These are phyloP conservation scores for Tetraselmis striata DNA, from an alignment of 139 green algal species.

Conservation along the genomic window DNA sequence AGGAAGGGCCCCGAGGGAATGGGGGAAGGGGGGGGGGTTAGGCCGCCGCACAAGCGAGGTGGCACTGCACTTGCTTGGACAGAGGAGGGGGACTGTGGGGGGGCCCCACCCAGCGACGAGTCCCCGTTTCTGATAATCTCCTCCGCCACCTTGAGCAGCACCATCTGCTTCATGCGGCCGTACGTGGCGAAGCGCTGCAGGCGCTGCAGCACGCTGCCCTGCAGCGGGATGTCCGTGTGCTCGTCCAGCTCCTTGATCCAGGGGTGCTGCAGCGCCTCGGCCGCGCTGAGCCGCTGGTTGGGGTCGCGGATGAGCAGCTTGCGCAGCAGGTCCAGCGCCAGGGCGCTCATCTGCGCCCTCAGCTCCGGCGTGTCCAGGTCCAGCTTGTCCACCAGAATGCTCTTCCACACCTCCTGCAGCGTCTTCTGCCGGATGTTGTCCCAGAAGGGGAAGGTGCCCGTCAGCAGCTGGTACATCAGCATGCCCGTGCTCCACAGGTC, in stretches of 20 bases:
- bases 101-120: slow-evolving; percentile 11
- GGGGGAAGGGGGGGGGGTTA: too few relatives aligned
- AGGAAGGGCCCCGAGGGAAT: too few relatives aligned
- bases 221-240: slow-evolving; percentile 9
- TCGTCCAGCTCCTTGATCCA: slow-evolving; percentile 45
- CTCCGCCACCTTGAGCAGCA: slow-evolving; percentile 77
- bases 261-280: slow-evolving; percentile 55
- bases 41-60: too few relatives aligned
- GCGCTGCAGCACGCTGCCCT: slow-evolving; percentile 68
- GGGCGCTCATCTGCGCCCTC: background rate
- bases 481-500: slow-evolving; percentile 89
- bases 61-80: too few relatives aligned
- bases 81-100: too few relatives aligned
- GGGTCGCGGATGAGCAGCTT: slow-evolving; percentile 65
- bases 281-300: slow-evolving; percentile 48
- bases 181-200: slow-evolving; percentile 90
- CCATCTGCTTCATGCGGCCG: slow-evolving; percentile 81
- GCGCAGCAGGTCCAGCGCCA: slow-evolving; percentile 25
- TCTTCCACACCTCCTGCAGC: slow-evolving; percentile 41
- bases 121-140: slow-evolving; percentile 41
- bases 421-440: slow-evolving; percentile 70
- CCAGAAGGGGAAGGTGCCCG: slow-evolving; percentile 82
- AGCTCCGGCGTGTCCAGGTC: slow-evolving; percentile 22
- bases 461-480: slow-evolving; percentile 87
- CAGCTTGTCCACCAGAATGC: slow-evolving; percentile 13